Base-by-base conservation (phyloP, 2,329 filamentous ascomycete genomes). In the Ceratocystis diversiconidia region DNA sequence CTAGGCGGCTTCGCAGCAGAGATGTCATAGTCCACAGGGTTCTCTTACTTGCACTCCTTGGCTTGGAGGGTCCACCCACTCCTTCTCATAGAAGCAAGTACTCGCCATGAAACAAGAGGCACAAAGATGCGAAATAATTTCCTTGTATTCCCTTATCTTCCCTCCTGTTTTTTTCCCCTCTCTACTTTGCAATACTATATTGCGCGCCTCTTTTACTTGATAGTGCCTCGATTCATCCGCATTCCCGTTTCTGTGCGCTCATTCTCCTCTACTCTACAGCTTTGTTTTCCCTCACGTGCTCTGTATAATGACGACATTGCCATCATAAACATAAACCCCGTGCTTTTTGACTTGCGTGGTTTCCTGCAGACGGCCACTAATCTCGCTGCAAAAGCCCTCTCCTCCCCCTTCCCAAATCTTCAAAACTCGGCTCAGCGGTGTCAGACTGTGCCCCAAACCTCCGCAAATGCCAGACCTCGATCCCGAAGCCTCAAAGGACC, bases 221-320 rank as follows among this genome's bases (percentile, higher is more conserved):
- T 15, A 2, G 50, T 28, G 19, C 50, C 19, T 25, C 15, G 48
- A 15, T 15, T n/a, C 12, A 19, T 32, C n/a, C 4, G 3, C 22
- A n/a, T 7, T 10, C 22, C 8, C 8, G 3, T 25, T 22, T 10
- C 28, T 43, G 12, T 17, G 5, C 36, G 5, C 46, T 62, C 19
- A 15, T 52, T 25, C 15, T 28, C 25, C 19, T 46, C 25, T 15
- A 32, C 22, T 59, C 25, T 5, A 12, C 43, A 17, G 15, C 25
- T 12, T 50, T n/a, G 12, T 44, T 36, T 57, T 43, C 19, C 43
- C 30, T 28, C 28, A 5, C 28, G 10, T 43, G 28, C 48, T 64
- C 55, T 25, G 19, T 32, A 59, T 36, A 59, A 59, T 59, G 55
- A 59, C 55, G 55, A 36, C 55, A 59, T 55, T 48, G n/a, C 25